These are phyloP conservation scores for Phaeoacremonium minimum DNA, from an alignment of 2,329 filamentous ascomycete genomes.

Conservation along the genomic window DNA sequence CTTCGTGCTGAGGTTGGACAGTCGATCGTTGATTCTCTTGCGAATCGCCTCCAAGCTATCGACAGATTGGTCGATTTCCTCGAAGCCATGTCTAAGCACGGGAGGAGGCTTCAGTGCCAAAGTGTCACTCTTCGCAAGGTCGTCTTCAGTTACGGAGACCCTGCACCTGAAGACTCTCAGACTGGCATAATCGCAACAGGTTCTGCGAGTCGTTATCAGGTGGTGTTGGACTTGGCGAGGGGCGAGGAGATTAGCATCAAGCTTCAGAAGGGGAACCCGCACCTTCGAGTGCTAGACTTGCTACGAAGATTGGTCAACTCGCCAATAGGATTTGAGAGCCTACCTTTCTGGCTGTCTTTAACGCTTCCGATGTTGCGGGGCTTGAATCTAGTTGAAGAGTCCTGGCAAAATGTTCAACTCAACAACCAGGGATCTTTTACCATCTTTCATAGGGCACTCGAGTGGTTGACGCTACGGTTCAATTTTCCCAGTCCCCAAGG, in stretches of 20 bases:
- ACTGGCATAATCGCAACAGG: conserved; percentile 6
- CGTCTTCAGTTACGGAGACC: conserved; percentile 61
- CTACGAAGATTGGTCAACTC: conserved; percentile 56
- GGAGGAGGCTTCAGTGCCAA: conserved; percentile 51
- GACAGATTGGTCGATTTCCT: conserved; percentile 68
- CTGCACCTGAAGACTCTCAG: conserved; percentile 13
- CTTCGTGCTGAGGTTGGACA: conserved; percentile 55
- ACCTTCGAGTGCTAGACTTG: conserved; percentile 57
- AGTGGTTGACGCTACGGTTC: conserved; percentile 56
- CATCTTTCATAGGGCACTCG: conserved; percentile 48
- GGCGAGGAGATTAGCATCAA: conserved; percentile 50
- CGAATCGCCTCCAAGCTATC: conserved; percentile 59
- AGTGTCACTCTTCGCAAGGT: conserved; percentile 59
- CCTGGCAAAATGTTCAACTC: conserved; percentile 38
- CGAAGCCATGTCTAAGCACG: conserved; percentile 55
- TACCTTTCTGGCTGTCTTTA: conserved; percentile 49
- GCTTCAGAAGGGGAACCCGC: conserved; percentile 62
- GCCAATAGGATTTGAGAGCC: conserved; percentile 44
- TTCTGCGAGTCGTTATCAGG: conserved; percentile 38
- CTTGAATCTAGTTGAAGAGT: conserved; percentile 55
- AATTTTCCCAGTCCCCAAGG: conserved; percentile 23
- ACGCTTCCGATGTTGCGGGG: conserved; percentile 63
- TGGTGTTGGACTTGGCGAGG: conserved; percentile 52
- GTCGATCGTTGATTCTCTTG: conserved; percentile 54
- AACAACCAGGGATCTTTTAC: conserved; percentile 42